Evolutionary conservation across 306 rosid species (phyloP), one percentile per base, ranked within the genome.

Genomic region (Corylus avellana): DNA sequence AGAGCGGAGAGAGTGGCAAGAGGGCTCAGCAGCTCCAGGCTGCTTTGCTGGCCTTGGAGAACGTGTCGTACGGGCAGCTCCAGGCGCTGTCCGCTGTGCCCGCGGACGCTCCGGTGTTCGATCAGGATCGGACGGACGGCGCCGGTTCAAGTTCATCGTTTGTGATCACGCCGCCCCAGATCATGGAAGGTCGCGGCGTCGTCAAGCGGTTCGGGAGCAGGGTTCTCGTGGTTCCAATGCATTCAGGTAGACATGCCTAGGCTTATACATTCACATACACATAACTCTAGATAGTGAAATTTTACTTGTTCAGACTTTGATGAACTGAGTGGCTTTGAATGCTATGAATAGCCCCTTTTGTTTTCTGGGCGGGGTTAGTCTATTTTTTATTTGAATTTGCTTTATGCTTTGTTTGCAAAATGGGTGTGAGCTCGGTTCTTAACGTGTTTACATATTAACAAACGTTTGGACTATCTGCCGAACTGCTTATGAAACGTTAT

Each of bases 51-150:
- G 16, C 85, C 75, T 70, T 96, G 74, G 99, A 96, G 84, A 96
- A 93, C 84, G 88, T 93, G 25, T 96, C 99, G 1, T 84, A 91
- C 9, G 98, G 99, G 5, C 99, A 96, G 93, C 99, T 93, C 39
- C 99, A 96, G 89, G 94, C 97, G 2, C 81, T 96, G 8, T 93
- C 99, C 4, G 68, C 89, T 4, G 88, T 93, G 76, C 94, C 99
- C 0, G 86, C 94, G 1, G 96, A 93, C 82, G 53, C 87, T 61
- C 78, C 90, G 12, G 79, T 86, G 22, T 81, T 96, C 84, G 98
- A 96, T 85, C 96, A 87, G 74, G 95, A 91, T 78, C 87, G 91
- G 20, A 73, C 77, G 0, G 97, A 91, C 35, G 87, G 91, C 17
- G 77, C 83, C 6, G 78, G 62, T 62, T 87, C 97, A 0, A 77